Evolutionary conservation across 306 rosid species (phyloP), one percentile per base, ranked within the genome.

Genomic region (Amphicarpaea edgeworthii): DNA sequence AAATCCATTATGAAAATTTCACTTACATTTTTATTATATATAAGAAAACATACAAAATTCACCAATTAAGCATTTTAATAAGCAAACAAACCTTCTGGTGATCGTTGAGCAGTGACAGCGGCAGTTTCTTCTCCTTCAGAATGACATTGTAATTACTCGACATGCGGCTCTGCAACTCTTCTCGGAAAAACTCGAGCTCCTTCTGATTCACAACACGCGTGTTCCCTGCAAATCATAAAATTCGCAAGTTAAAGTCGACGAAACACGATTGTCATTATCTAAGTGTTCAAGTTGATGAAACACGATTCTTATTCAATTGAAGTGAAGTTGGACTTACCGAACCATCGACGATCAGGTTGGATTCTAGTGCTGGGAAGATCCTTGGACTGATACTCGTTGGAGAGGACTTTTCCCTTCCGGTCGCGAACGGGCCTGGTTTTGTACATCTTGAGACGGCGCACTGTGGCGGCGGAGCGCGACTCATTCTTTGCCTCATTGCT

Each of bases 321-420:
- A 10, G 57, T 15, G 24, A 21, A 60, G 57, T 42, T 30, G 8
- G 1, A 77, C 92, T 26, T 45, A 93, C 97, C 93, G 34, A 95
- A 92, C 96, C 97, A 95, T 57, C 88, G 86, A 43, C 93, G 97
- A 77, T 89, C 97, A n/a, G 98, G 95, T 86, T 89, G 97, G 74
- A 95, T 95, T 64, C 96, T 83, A 0, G 96, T 95, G 49, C 59
- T 15, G 0, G 98, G 97, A 76, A 92, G 82, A 14, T 95, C 97
- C 80, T 87, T 85, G 14, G 93, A 87, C 51, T 90, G 96, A 19
- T 75, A 77, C 19, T 90, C 97, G 58, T 90, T n/a, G 76, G 53
- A 70, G 72, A 89, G 16, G 51, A 95, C 12, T 73, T 87, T 86
- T 5, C 98, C 97, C 58, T 72, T 73, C 3, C 86, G 77, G 77